Percentiles rank a stretch among this genome's conserved stretches.
phyloP scores from a whole-genome alignment of 2,329 filamentous ascomycete species.

The Podosphaera xanthii region DNA sequence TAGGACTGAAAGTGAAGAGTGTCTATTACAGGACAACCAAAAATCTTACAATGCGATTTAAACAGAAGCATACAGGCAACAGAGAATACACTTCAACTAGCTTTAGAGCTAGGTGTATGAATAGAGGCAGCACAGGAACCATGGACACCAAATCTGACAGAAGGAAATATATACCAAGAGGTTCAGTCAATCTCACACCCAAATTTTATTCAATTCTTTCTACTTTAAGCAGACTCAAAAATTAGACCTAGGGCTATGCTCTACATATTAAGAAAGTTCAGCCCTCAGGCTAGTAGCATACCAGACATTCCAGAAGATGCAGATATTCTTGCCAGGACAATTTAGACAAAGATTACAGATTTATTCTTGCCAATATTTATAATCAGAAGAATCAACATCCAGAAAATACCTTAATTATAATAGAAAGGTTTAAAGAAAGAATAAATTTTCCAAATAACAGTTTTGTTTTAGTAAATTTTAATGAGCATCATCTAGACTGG shows the following conservation, averaged over 20 bases:
- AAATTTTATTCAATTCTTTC: background rate
- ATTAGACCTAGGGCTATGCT: background rate
- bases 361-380: background rate
- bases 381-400: background rate
- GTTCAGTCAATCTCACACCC: background rate
- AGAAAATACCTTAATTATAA: background rate
- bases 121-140: background rate
- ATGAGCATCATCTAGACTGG: background rate
- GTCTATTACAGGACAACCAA: background rate
- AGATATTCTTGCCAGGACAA: background rate
- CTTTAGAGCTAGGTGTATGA: background rate
- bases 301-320: background rate
- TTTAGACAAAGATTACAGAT: background rate
- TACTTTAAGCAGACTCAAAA: background rate
- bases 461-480: background rate
- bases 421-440: background rate
- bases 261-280: background rate
- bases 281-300: background rate
- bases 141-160: background rate
- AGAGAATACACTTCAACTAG: background rate
- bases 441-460: background rate
- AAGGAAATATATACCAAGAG: background rate
- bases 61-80: too few relatives aligned
- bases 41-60: background rate
- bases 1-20: background rate